A percentile compares a stretch with the other conserved stretches of the same genome.
phyloP scores from a whole-genome alignment of 2,329 filamentous ascomycete genomes.

The Pseudopithomyces chartarum region DNA sequence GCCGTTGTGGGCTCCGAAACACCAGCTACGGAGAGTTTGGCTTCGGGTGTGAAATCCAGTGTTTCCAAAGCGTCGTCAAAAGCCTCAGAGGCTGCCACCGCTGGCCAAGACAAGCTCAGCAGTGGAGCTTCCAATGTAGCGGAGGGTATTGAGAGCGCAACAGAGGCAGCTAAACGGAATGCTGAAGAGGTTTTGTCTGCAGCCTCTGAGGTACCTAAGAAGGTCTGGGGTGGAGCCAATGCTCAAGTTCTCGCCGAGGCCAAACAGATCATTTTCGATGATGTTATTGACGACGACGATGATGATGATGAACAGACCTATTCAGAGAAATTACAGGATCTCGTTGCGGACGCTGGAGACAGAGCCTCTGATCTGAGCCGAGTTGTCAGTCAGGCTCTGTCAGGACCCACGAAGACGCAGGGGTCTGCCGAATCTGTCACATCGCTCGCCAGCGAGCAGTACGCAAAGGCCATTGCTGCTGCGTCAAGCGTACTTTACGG shows the following conservation, averaged over 20 bases:
- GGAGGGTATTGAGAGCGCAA: constrained; percentile 24
- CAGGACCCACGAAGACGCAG: constrained; percentile 52
- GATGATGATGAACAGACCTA: constrained; percentile 54
- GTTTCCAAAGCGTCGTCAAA: constrained; percentile 28
- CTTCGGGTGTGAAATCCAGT: constrained; percentile 17
- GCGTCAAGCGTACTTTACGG: constrained; percentile 63
- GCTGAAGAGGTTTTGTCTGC: constrained; percentile 28
- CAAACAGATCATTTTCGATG: constrained; percentile 54
- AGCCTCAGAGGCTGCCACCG: constrained; percentile 25
- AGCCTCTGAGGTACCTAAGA: constrained; percentile 46
- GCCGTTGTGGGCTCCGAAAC: constrained; percentile 17
- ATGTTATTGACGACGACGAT: constrained; percentile 50
- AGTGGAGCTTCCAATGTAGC: constrained; percentile 19
- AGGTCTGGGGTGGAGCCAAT: constrained; percentile 61
- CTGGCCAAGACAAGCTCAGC: constrained; percentile 11
- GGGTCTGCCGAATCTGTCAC: constrained; percentile 56
- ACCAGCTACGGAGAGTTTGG: constrained; percentile 16
- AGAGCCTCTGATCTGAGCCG: constrained; percentile 59
- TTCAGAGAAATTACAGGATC: constrained; percentile 57
- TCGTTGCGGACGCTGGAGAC: constrained; percentile 59
- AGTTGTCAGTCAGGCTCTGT: constrained; percentile 61
- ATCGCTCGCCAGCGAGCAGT: constrained; percentile 61
- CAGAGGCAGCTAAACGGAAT: constrained; percentile 23
- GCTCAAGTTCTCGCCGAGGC: constrained; percentile 56
- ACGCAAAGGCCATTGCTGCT: constrained; percentile 60